Evolutionary conservation across 768 basidiomycete species (phyloP).

Genomic region (Flagelloscypha sp.): DNA sequence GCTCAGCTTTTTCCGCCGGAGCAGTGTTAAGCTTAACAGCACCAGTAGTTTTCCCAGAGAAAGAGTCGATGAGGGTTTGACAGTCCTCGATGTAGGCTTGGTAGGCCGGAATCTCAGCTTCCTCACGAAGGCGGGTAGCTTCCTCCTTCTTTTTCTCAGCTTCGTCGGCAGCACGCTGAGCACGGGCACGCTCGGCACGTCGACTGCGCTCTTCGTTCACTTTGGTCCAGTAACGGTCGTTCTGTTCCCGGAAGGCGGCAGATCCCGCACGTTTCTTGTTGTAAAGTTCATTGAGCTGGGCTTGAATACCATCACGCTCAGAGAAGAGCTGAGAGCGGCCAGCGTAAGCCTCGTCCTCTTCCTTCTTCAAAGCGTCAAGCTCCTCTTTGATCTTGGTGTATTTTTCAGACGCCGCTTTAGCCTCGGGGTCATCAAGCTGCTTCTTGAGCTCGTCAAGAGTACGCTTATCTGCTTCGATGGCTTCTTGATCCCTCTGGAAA

Average conservation of each 20-base stretch:
- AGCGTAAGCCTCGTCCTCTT: slow-evolving; percentile 78
- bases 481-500: slow-evolving; percentile 70
- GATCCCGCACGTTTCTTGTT: slow-evolving; percentile 69
- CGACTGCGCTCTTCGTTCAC: slow-evolving; percentile 82
- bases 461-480: slow-evolving; percentile 72
- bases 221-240: slow-evolving; percentile 77
- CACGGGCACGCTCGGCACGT: slow-evolving; percentile 69
- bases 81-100: slow-evolving; percentile 94
- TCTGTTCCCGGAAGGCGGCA: slow-evolving; percentile 67
- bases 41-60: slow-evolving; percentile 58
- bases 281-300: slow-evolving; percentile 62
- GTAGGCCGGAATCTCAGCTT: slow-evolving; percentile 85
- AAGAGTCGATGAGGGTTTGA: slow-evolving; percentile 81
- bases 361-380: slow-evolving; percentile 79
- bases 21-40: slow-evolving; percentile 35
- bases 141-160: slow-evolving; percentile 72
- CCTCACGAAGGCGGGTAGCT: slow-evolving; percentile 76
- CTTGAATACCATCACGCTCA: slow-evolving; percentile 71
- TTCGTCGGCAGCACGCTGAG: slow-evolving; percentile 71
- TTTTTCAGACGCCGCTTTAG: slow-evolving; percentile 69
- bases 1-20: slow-evolving; percentile 29
- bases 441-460: slow-evolving; percentile 72
- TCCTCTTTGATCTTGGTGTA: slow-evolving; percentile 79
- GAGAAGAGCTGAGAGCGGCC: slow-evolving; percentile 76
- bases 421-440: slow-evolving; percentile 85